Conservation (phyloP, 768 basidiomycete species). For the Holtermannia corniformis region DNA sequence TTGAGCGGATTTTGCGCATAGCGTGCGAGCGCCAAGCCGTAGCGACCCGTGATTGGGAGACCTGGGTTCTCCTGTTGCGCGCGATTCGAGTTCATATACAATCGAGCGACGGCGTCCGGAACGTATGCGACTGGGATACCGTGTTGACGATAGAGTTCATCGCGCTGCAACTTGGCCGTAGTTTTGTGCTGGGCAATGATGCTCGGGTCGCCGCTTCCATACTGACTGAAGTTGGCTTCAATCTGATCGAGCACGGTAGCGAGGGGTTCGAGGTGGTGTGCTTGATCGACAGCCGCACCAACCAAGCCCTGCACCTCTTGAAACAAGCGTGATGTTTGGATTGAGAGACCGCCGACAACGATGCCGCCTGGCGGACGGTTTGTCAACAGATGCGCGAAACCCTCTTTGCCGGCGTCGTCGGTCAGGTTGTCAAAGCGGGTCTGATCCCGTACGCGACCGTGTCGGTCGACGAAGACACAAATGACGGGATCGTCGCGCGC, state of each 20-base stretch:
- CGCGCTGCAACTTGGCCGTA: slow-evolving; percentile 6
- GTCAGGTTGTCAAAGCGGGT: slow-evolving; percentile 77
- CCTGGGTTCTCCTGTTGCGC: slow-evolving; percentile 74
- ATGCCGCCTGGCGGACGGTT: slow-evolving; percentile 79
- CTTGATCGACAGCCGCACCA: slow-evolving; percentile 20
- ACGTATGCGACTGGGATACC: slow-evolving; percentile 56
- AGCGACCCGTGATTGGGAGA: slow-evolving; percentile 68
- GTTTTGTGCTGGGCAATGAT: background rate
- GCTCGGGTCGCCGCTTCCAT: background rate
- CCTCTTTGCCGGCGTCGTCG: slow-evolving; percentile 57
- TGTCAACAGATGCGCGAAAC: slow-evolving; percentile 72
- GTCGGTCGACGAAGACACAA: slow-evolving; percentile 74
- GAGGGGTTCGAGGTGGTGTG: slow-evolving; percentile 25
- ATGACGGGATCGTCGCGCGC: slow-evolving; percentile 84
- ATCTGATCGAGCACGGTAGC: slow-evolving; percentile 7
- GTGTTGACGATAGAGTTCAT: slow-evolving; percentile 13
- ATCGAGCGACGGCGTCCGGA: slow-evolving; percentile 80
- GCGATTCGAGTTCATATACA: slow-evolving; percentile 84
- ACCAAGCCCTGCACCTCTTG: background rate
- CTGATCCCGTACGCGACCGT: slow-evolving; percentile 82
- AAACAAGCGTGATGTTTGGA: slow-evolving; percentile 50
- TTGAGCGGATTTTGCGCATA: slow-evolving; percentile 89
- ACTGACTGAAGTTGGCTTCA: background rate
- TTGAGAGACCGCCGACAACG: slow-evolving; percentile 77
- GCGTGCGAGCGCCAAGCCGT: slow-evolving; percentile 86